These are phyloP conservation scores for Chiua virens DNA, from an alignment of 768 basidiomycete species.

Conservation along the genomic window DNA sequence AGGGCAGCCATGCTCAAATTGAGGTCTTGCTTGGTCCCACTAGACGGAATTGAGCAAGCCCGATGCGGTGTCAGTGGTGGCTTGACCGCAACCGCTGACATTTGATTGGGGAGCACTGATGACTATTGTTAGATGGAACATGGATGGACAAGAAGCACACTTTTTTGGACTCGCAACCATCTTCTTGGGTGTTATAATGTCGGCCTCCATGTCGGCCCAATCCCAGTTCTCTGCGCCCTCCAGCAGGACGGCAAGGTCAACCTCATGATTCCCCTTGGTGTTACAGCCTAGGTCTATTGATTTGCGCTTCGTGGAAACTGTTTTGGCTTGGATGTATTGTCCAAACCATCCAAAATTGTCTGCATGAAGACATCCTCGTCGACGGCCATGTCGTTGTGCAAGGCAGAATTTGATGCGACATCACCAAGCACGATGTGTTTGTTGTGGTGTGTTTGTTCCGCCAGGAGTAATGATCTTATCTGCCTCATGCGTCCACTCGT, in stretches of 20 bases:
- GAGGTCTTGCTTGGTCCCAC: conserved; percentile 7
- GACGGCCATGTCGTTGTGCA: conserved; percentile 34
- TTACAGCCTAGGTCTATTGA: not conserved
- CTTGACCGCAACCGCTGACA: conserved; percentile 21
- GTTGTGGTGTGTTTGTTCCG: conserved; percentile 16
- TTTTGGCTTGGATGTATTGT: conserved; percentile 25
- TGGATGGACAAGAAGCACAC: not conserved
- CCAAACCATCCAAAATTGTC: conserved; percentile 49
- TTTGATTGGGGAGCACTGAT: conserved; percentile 14
- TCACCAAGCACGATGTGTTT: conserved; percentile 26
- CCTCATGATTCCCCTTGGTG: no score
- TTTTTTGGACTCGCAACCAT: conserved; percentile 31
- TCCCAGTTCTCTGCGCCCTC: conserved; percentile 73
- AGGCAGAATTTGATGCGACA: no score
- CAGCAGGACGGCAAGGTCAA: conserved; percentile 50
- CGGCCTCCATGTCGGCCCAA: conserved; percentile 56
- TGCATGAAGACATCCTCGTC: conserved; percentile 63
- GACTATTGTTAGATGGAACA: no score
- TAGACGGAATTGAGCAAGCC: conserved; percentile 8
- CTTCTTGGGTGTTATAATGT: conserved; percentile 53
- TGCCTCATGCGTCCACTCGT: conserved; percentile 20
- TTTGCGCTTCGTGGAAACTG: conserved; percentile 28
- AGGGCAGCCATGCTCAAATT: conserved; percentile 49
- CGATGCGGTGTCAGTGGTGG: conserved; percentile 8
- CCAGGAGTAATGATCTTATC: conserved; percentile 17